Evolutionary conservation across 2,329 filamentous ascomycete genomes (phyloP), one percentile per base, ranked within the genome.

Genomic region (Ophidiomyces ophidiicola): DNA sequence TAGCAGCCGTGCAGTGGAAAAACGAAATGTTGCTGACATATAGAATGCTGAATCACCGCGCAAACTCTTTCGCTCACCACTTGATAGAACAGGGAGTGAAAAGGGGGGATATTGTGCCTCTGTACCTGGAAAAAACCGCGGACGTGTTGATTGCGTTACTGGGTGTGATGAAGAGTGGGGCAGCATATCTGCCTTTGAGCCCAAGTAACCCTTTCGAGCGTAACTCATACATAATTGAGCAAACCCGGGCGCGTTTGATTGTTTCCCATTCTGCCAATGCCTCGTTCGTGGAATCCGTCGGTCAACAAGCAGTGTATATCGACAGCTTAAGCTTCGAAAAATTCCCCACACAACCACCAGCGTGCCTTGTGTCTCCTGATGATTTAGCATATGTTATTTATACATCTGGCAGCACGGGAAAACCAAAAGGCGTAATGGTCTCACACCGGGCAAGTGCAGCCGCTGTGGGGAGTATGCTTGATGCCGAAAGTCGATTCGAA

Each of bases 71-170:
- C 7, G 44, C 44, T 7, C 24, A 25, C 7, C 21, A 35, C 14
- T 36, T 50, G 3, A 33, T 35, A 14, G 18, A 17, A 3, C 19
- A 34, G 11, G 41, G 41, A 5, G 36, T 46, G 37, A 21, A 34
- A 6, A 35, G 31, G n/a, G 45, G 37, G 26, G 32, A 33, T n/a
- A 25, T 40, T 3, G 39, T 47, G 5, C 41, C 44, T 3, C 12
- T 46, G 6, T 46, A 36, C 19, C 46, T 47, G 25, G 46, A 49
- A 20, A 47, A 49, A 30, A 42, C 43, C 10, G 26, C 20, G 28
- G 45, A 44, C 39, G 36, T 41, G 11, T 24, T 39, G 5, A 37
- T 49, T 25, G 36, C 45, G 8, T 35, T 44, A 17, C 32, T 46
- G 5, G 45, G 34, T n/a, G 39, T 47, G 5, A 25, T 49, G 11